Evolutionary conservation across 1,139 yeast species (phyloP).

Genomic region (Candida tetrigidarum): DNA sequence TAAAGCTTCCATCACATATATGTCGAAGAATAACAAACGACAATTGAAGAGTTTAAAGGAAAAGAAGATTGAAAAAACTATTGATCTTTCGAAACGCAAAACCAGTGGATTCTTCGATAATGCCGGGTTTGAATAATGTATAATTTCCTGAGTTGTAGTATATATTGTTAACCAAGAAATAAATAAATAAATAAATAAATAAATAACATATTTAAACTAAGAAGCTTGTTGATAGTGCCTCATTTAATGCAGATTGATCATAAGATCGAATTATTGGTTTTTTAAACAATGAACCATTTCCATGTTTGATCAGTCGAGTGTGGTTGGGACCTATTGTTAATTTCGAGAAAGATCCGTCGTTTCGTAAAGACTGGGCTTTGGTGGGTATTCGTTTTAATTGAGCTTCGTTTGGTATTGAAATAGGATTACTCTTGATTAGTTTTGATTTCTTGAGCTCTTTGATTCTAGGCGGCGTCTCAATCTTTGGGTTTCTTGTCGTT

Average conservation of each 20-base stretch:
- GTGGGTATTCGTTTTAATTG: conserved; percentile 34
- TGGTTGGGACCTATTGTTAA: conserved; percentile 54
- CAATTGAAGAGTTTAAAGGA: conserved; percentile 33
- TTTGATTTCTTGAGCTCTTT: conserved; percentile 20
- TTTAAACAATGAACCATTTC: conserved; percentile 41
- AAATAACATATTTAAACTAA: conserved; percentile 12
- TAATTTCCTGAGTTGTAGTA: conserved; percentile 10
- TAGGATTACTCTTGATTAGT: conserved; percentile 23
- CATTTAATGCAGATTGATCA: conserved; percentile 37
- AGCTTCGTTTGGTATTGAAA: conserved; percentile 23
- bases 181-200: neutral
- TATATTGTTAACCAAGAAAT: conserved; percentile 1
- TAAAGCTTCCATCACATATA: conserved; percentile 61
- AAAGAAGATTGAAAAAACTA: conserved; percentile 30
- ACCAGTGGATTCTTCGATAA: conserved; percentile 22
- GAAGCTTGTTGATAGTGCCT: conserved; percentile 31
- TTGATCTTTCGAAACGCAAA: conserved; percentile 25
- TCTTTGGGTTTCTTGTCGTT: conserved; percentile 4
- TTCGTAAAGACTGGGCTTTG: conserved; percentile 24
- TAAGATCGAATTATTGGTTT: conserved; percentile 42
- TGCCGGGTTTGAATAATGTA: conserved; percentile 26
- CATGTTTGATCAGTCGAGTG: conserved; percentile 46
- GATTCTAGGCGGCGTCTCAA: conserved; percentile 24
- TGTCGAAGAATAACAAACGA: conserved; percentile 39
- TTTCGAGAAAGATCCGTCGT: conserved; percentile 45